Evolutionary conservation across 106 monocot species (phyloP), one percentile per base, ranked within the genome.

Genomic region (Dioscorea zingiberensis): DNA sequence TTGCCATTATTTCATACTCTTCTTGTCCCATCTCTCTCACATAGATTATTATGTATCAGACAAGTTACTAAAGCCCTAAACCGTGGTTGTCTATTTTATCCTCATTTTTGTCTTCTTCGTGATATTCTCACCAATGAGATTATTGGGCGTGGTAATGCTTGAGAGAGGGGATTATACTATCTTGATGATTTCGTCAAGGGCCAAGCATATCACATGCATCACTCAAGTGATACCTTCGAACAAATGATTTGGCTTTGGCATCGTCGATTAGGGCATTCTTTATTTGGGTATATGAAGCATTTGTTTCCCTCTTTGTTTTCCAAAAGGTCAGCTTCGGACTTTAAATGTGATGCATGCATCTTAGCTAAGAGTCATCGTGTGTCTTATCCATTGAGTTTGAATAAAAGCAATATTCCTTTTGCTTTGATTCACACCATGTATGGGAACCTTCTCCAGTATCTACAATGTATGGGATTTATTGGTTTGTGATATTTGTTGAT

Each of bases 401-500:
- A 55, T 56, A 68, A 32, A 56, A 57, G 12, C 56, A n/a, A 22
- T 14, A 54, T 38, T 21, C 51, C 59, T 17, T 54, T 74, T 46
- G 27, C 3, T 1, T 26, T 74, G 7, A 24, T 74, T 3, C 23
- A 30, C 27, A 49, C 25, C 17, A n/a, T n/a, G n/a, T 59, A 74
- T 74, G 58, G 66, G 74, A 27, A 13, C 58, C 60, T 13, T 28
- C 60, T 23, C 66, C 60, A 13, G n/a, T 67, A 49, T 9, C 22
- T 51, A 28, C 51, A 2, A 8, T 24, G 0, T 29, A 21, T 60
- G 49, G 67, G 48, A 28, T 32, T n/a, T 21, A 1, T 25, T 67
- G 67, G 51, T 74, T 60, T 62, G 24, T 74, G 2, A 27, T 66
- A 23, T 59, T 74, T 57, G 17, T 66, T 15, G 74, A 68, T 54